Percentiles rank a stretch among this genome's conserved stretches.
Evolutionary conservation across 192 early-diverging fungal species (phyloP).

Genomic region (Mortierella hygrophila): DNA sequence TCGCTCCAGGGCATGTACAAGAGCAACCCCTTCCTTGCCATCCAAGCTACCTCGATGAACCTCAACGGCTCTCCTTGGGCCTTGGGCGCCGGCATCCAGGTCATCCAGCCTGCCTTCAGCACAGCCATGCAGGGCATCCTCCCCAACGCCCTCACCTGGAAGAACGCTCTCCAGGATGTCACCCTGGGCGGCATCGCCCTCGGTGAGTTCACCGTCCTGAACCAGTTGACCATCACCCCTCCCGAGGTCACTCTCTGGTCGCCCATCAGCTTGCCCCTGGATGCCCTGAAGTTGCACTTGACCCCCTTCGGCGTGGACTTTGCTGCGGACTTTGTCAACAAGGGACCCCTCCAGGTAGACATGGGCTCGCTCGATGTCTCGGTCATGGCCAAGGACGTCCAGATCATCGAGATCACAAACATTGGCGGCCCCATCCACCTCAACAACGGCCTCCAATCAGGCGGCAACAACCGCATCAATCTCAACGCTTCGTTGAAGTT

Average conservation of each 20-base stretch:
- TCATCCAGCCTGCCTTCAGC: slow-evolving; percentile 17
- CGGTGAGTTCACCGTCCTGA: slow-evolving; percentile 24
- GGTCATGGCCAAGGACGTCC: not conserved
- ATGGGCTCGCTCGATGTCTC: slow-evolving; percentile 34
- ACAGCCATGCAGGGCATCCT: slow-evolving; percentile 33
- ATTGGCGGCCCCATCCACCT: slow-evolving; percentile 35
- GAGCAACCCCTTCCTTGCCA: slow-evolving; percentile 15
- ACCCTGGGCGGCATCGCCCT: slow-evolving; percentile 27
- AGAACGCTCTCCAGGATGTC: slow-evolving; percentile 42
- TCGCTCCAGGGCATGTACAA: slow-evolving; percentile 30
- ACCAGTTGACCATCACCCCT: slow-evolving; percentile 29
- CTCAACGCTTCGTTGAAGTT: slow-evolving; percentile 36
- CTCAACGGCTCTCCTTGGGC: slow-evolving; percentile 35
- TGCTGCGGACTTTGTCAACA: slow-evolving; percentile 24
- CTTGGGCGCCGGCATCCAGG: slow-evolving; percentile 21
- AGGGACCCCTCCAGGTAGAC: slow-evolving; percentile 40
- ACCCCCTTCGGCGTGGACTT: slow-evolving; percentile 41
- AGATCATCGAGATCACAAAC: slow-evolving; percentile 32
- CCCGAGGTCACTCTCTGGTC: slow-evolving; percentile 33
- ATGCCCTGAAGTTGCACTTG: slow-evolving; percentile 30
- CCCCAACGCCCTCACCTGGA: slow-evolving; percentile 29
- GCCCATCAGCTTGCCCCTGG: slow-evolving; percentile 31
- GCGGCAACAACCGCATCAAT: slow-evolving; percentile 23
- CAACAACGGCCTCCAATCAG: slow-evolving; percentile 36
- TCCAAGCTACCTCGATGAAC: slow-evolving; percentile 35